phyloP scores from a whole-genome alignment of 768 basidiomycete genomes.

The Podaxis sp. region DNA sequence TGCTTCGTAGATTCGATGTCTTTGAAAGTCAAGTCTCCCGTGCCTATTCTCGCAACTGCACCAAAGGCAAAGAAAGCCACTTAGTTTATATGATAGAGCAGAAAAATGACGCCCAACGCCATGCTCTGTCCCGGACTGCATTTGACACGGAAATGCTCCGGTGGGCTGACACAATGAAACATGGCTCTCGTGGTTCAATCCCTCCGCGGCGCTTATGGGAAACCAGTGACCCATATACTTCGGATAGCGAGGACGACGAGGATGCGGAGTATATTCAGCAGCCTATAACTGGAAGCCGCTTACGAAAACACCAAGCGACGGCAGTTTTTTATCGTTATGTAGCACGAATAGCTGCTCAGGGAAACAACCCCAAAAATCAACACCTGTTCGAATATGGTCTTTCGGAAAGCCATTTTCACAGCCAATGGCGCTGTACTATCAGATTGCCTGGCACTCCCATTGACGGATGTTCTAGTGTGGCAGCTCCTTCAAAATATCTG shows the following conservation, averaged over 20 bases:
- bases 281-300: conserved; percentile 58
- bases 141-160: conserved; percentile 37
- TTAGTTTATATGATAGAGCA: conserved; percentile 65
- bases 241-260: conserved; percentile 51
- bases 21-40: conserved; percentile 65
- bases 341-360: conserved; percentile 21
- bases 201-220: conserved; percentile 47
- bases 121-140: conserved; percentile 44
- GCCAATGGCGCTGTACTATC: conserved; percentile 47
- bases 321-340: conserved; percentile 55
- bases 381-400: conserved; percentile 40
- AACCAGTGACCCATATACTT: conserved; percentile 41
- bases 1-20: conserved; percentile 49
- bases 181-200: conserved; percentile 35
- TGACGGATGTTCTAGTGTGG: conserved; percentile 42
- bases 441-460: conserved; percentile 43
- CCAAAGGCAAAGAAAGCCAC: conserved; percentile 48
- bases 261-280: conserved; percentile 38
- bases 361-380: conserved; percentile 19
- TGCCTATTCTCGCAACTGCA: conserved; percentile 50
- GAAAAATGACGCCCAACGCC: conserved; percentile 55
- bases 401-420: conserved; percentile 24
- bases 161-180: conserved; percentile 52
- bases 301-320: conserved; percentile 60
- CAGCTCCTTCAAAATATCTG: conserved; percentile 44